Evolutionary conservation across 2,329 filamentous ascomycete species (phyloP), one percentile per base, ranked within the genome.

Genomic region (Chrysoporthe austroafricana): DNA sequence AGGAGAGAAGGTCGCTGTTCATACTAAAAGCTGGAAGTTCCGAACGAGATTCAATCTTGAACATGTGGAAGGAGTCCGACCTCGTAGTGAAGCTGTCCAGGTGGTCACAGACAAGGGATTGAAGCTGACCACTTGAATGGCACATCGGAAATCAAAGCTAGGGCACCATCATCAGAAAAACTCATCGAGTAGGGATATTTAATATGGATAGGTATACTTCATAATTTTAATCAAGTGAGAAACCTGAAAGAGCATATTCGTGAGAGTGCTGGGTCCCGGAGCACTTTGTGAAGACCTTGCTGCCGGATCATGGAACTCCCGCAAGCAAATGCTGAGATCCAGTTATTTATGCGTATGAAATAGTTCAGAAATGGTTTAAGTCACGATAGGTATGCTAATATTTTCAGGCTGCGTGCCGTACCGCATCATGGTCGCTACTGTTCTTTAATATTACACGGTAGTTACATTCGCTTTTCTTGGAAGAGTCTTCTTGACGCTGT

Each of bases 1-100:
- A n/a, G 14, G 52, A 66, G 34, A 57, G 16, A 11, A 63, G 43
- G 18, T 66, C 65, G 4, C 43, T 66, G 14, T 43, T 66, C 11
- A 36, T 66, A 18, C 57, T 26, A n/a, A 66, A 66, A 26, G 56
- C 54, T 21, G 13, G 36, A 3, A 16, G 32, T 18, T 44, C 46
- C 7, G 57, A 61, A n/a, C 46, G 58, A 54, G 18, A 36, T 11
- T 34, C 44, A 4, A 34, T 66, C 7, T n/a, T 46, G 21, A 54
- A 54, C 9, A 34, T 66, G 46, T 54, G 46, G 39, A 34, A 61
- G 16, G n/a, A 50, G 5, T 66, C 57, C 18, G 57, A 66, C 32
- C 7, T 66, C 32, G 43, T 61, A 3, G 57, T 61, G 2, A 66
- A 56, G 36, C 44, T 61, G 16, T 44, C 57, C 8, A 34, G 63